Base-by-base conservation (phyloP, 768 basidiomycete genomes). In the Artomyces pyxidatus region DNA sequence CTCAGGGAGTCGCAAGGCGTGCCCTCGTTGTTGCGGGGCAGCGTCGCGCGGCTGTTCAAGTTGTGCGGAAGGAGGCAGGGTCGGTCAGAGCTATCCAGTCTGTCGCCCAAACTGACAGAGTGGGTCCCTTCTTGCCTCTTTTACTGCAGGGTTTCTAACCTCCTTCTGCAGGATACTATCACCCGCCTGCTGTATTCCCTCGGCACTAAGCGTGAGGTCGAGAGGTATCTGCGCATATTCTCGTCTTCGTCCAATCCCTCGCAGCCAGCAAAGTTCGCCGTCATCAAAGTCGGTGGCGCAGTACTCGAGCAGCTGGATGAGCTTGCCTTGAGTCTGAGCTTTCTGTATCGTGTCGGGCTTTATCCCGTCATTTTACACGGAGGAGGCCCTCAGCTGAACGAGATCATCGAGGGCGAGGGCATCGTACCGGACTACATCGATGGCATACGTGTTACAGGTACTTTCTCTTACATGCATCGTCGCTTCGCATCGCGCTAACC, bases 311-410 rank as follows among this genome's bases (percentile, higher is more conserved):
- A 98, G 51, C 71, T 97, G 45, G 87, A 97, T 54, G 94, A 97
- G 56, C 82, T 99, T 41, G 93, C 94, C 4, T 80, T 94, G 44
- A 95, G 88, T 55, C 76, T 99, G 59, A 94, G 91, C 68, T 99
- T 98, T 74, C 74, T 99, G 51, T 95, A 95, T 69, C 83, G 93
- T 27, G 86, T 99, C 42, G 96, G 96, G 3, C 78, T 99, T n/a
- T 99, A 95, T 70, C 96, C 96, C 0, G 87, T 99, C 51, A 82
- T 99, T 43, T 77, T 99, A 5, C 96, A 99, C 70, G 96, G 96
- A 43, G 95, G 85, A 52, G 95, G 95, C 23, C 95, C 93, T 19
- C 94, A 96, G 63, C 69, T 95, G 56, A 99, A 99, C 70, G 83
- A 84, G 52, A 90, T 96, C 58, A 83, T 99, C 53, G 92, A 97